Conservation (phyloP, 805 yeast species). For the Clavispora fructus region DNA sequence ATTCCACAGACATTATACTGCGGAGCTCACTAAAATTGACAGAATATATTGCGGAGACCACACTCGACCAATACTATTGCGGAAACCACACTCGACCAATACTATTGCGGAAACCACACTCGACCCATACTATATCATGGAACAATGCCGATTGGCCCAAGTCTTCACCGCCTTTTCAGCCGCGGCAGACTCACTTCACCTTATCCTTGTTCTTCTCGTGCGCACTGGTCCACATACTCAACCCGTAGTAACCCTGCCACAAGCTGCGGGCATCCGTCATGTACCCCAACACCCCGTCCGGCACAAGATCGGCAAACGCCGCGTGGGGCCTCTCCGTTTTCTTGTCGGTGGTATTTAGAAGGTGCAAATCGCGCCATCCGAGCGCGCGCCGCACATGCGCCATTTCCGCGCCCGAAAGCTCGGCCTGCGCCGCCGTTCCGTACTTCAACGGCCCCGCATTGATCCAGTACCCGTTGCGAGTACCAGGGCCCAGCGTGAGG, state of each 20-base stretch:
- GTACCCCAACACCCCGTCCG: conserved; percentile 46
- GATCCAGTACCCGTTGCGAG: conserved; percentile 66
- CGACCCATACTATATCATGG: too few relatives aligned
- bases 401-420: conserved; percentile 69
- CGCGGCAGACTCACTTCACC: background rate
- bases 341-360: conserved; percentile 9
- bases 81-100: too few relatives aligned
- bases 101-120: too few relatives aligned
- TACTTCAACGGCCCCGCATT: conserved; percentile 91
- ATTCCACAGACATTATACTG: too few relatives aligned
- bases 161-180: too few relatives aligned
- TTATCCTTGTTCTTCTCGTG: conserved; percentile 19
- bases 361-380: conserved; percentile 55
- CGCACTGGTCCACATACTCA: conserved; percentile 51
- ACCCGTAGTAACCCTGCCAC: conserved; percentile 77
- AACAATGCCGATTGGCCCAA: too few relatives aligned
- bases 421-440: conserved; percentile 78
- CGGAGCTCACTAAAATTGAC: too few relatives aligned
- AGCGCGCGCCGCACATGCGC: conserved; percentile 41
- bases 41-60: too few relatives aligned
- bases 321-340: conserved; percentile 2
- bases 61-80: too few relatives aligned
- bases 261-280: conserved; percentile 59
- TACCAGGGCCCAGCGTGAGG: conserved; percentile 27
- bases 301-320: background rate